Evolutionary conservation across 345 rosid genomes (phyloP), one percentile per base, ranked within the genome.

Genomic region (Eucalyptus polyanthemos): DNA sequence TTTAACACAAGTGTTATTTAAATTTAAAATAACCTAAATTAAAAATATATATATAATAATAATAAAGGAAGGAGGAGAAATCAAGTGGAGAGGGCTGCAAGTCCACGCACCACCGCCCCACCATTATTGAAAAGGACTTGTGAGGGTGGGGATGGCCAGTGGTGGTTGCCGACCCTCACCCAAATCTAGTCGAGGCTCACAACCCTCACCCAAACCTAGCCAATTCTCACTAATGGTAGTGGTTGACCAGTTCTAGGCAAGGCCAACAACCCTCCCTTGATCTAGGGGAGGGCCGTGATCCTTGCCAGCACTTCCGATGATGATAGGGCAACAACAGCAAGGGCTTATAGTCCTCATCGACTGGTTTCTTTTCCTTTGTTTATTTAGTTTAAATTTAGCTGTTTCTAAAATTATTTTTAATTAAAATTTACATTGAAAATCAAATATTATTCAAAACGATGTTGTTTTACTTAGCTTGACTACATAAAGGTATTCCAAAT

Each of bases 201-300:
- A 0, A 53, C 58, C 58, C 25, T 53, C 25, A 21, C 11, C 25
- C 0, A 0, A 0, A 21, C 58, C 11, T 0, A 0, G 0, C 25
- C 25, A 21, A 53, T 0, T 53, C 58, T 53, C 11, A 53, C 58
- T 0, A 0, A 53, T 19, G 58, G 25, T 0, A 0, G 2, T 53
- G 5, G 1, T 53, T 5, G 0, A 53, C 58, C 0, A 53, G 0
- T 0, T 53, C 58, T 53, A 17, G 24, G 58, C 58, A 19, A 53
- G 11, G 58, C 24, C 0, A 1, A 53, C 24, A 19, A 53, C 58
- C 24, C 24, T 53, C 11, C 58, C 11, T 0, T 21, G 5, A 53
- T 53, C 2, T 53, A 19, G 1, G 58, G 58, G 58, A 53, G 25
- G 25, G 25, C 5, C 0, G 1, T 0, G 0, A 53, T 53, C 58